Percentiles rank a stretch among this genome's conserved stretches.
phyloP scores from a whole-genome alignment of 2,329 filamentous ascomycete genomes.

The Fusarium clavum region DNA sequence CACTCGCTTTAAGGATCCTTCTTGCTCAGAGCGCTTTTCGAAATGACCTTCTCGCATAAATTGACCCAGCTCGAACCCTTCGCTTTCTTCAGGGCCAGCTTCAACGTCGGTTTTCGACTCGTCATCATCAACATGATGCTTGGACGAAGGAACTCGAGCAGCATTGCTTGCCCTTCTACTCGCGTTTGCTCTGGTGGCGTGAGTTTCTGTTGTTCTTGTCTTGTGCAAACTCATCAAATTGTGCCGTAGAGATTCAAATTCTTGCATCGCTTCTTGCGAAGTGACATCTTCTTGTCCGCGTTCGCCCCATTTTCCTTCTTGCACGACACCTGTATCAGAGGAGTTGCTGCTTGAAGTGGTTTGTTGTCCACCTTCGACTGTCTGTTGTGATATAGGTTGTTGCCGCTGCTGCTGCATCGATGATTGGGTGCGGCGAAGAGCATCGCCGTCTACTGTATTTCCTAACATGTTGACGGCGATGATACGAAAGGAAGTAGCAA shows the following conservation, averaged over 20 bases:
- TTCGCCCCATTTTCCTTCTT: constrained; percentile 52
- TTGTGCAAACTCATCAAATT: constrained; percentile 52
- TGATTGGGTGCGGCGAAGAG: constrained; percentile 50
- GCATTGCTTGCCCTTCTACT: constrained; percentile 23
- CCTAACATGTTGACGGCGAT: constrained; percentile 49
- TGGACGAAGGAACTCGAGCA: constrained; percentile 18
- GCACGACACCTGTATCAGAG: constrained; percentile 32
- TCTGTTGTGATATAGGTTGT: constrained; percentile 37
- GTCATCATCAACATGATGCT: constrained; percentile 49
- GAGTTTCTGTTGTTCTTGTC: constrained; percentile 52
- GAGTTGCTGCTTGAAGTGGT: constrained; percentile 28
- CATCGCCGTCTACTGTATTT: constrained; percentile 48
- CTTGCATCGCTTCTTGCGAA: constrained; percentile 50
- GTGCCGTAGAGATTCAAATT: constrained; percentile 52
- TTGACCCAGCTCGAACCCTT: constrained; percentile 31
- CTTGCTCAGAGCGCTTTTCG: constrained; percentile 54
- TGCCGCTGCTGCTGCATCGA: constrained; percentile 37
- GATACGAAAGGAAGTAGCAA: not conserved
- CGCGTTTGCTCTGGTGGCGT: constrained; percentile 38
- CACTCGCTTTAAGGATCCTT: constrained; percentile 76
- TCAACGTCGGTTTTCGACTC: constrained; percentile 51
- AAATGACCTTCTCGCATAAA: constrained; percentile 40
- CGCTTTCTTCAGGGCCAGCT: constrained; percentile 19
- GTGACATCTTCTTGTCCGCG: constrained; percentile 51
- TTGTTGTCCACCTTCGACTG: constrained; percentile 28